phyloP scores from a whole-genome alignment of 2,329 filamentous ascomycete genomes.

The Xylariaceae sp. region DNA sequence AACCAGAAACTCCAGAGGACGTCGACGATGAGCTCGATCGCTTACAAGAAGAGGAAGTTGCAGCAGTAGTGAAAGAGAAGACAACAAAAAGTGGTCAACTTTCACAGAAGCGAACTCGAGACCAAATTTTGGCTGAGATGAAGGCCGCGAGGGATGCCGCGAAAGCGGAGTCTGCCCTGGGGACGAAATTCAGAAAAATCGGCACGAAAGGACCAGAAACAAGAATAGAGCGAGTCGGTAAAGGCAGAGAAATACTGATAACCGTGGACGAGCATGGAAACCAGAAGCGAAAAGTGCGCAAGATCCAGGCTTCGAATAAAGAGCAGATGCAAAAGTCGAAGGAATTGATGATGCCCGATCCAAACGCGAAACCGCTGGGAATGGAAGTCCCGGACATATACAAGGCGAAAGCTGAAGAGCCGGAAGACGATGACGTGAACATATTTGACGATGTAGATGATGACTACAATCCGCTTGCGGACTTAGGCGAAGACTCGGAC shows the following conservation, averaged over 20 bases:
- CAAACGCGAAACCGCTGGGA: constrained; percentile 53
- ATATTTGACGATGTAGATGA: constrained; percentile 63
- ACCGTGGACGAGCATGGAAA: constrained; percentile 62
- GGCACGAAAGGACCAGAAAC: constrained; percentile 50
- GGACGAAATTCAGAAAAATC: constrained; percentile 61
- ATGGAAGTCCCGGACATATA: constrained; percentile 62
- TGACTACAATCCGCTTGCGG: constrained; percentile 63
- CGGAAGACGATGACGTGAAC: constrained; percentile 53
- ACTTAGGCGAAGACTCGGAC: constrained; percentile 42
- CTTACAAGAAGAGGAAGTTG: constrained; percentile 51
- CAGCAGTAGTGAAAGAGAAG: constrained; percentile 47
- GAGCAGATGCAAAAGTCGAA: constrained; percentile 35
- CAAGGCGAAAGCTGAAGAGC: constrained; percentile 43
- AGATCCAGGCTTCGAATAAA: constrained; percentile 37
- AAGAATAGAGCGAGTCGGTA: constrained; percentile 56
- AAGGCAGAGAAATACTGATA: constrained; percentile 59
- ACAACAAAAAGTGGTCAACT: constrained; percentile 57
- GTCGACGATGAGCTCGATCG: constrained; percentile 63
- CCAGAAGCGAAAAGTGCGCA: constrained; percentile 60
- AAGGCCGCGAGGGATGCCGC: constrained; percentile 59
- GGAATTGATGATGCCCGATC: constrained; percentile 48
- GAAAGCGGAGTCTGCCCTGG: constrained; percentile 49
- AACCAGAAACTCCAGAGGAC: constrained; percentile 38
- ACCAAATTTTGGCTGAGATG: constrained; percentile 63
- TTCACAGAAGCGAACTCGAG: constrained; percentile 57